phyloP scores from a whole-genome alignment of 1,139 yeast species.

The Waltiozyma sp. region DNA sequence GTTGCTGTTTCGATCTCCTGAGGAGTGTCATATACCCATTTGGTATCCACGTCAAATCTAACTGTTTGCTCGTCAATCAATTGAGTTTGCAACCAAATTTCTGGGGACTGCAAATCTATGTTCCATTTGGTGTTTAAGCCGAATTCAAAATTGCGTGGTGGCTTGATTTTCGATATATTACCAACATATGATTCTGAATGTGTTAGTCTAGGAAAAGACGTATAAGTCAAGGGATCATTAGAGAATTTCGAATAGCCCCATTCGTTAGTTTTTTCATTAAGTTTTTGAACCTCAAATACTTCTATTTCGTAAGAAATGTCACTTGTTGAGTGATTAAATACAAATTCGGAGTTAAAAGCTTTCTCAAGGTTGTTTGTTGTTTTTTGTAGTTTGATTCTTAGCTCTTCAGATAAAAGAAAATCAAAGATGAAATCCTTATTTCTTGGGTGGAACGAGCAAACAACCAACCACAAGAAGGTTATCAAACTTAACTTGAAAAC shows the following conservation, averaged over 20 bases:
- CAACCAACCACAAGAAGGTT: slow-evolving; percentile 37
- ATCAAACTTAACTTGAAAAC: slow-evolving; percentile 29
- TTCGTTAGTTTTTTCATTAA: slow-evolving; percentile 35
- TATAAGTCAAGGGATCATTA: slow-evolving; percentile 21
- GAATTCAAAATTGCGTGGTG: slow-evolving; percentile 50
- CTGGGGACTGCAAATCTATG: slow-evolving; percentile 44
- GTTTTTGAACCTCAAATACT: slow-evolving; percentile 60
- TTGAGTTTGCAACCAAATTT: slow-evolving; percentile 43
- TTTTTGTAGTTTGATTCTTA: slow-evolving; percentile 39
- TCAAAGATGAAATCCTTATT: slow-evolving; percentile 35
- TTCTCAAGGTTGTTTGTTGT: slow-evolving; percentile 35
- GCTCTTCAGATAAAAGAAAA: slow-evolving; percentile 46
- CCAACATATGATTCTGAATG: slow-evolving; percentile 25
- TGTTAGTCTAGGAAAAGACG: slow-evolving; percentile 32
- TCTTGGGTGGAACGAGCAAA: slow-evolving; percentile 44
- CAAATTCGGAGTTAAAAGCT: slow-evolving; percentile 25
- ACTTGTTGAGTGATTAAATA: slow-evolving; percentile 18
- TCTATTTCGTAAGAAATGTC: slow-evolving; percentile 37
- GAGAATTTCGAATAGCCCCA: slow-evolving; percentile 57
- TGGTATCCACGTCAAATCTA: slow-evolving; percentile 52
- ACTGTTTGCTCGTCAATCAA: slow-evolving; percentile 39
- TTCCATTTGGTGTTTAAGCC: slow-evolving; percentile 37
- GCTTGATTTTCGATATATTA: slow-evolving; percentile 29
- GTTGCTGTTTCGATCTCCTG: slow-evolving; percentile 30
- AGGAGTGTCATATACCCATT: slow-evolving; percentile 61